Percentiles rank a stretch among this genome's conserved stretches.
phyloP scores from a whole-genome alignment of 75 land plant genomes.

The Sequoiadendron giganteum region DNA sequence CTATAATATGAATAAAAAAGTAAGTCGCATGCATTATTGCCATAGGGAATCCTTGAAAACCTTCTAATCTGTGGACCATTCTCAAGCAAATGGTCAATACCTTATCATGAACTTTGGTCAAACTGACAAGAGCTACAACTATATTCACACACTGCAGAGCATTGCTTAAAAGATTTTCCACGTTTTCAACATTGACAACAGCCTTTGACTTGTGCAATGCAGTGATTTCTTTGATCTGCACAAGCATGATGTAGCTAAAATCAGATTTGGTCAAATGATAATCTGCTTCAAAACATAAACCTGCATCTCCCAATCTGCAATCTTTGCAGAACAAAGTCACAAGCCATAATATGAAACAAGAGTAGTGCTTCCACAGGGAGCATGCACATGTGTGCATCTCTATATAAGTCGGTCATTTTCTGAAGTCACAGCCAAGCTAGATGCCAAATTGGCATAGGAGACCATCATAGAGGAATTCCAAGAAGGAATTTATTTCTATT shows the following conservation, averaged over 20 bases:
- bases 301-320: background rate
- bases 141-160: constrained; percentile 58
- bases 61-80: background rate
- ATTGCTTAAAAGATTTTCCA: constrained; percentile 31
- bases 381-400: background rate
- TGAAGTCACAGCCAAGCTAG: background rate
- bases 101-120: constrained; percentile 80
- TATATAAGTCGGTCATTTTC: background rate
- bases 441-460: background rate
- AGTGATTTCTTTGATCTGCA: constrained; percentile 55
- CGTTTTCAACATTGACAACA: constrained; percentile 28
- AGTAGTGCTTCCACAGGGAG: background rate
- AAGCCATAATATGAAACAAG: background rate
- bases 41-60: background rate
- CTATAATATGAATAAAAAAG: constrained; percentile 26
- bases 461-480: background rate
- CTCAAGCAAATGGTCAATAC: constrained; percentile 23
- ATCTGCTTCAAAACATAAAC: background rate
- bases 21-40: background rate
- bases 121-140: constrained; percentile 62
- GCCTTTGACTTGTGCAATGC: constrained; percentile 32
- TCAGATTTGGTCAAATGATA: background rate
- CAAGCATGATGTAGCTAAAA: background rate
- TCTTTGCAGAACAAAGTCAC: background rate
- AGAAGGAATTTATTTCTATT: background rate